Evolutionary conservation across 2,329 filamentous ascomycete species (phyloP), one percentile per base, ranked within the genome.

Genomic region (Alternaria gaisen): DNA sequence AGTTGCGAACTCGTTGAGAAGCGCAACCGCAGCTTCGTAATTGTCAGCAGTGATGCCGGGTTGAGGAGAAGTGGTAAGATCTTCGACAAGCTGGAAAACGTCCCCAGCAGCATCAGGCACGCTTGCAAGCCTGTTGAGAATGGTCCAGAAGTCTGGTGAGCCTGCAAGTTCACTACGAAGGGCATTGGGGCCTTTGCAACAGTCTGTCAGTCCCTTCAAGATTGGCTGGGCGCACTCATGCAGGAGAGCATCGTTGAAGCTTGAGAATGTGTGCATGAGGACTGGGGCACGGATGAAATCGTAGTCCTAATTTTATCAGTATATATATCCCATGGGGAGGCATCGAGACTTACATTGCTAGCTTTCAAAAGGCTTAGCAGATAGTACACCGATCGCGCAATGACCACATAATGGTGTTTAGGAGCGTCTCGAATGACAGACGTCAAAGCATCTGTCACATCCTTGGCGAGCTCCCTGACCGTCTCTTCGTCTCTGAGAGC

Each of bases 141-240:
- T 91, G 5, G 91, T 90, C 95, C 95, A 99, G 78, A 99, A 98
- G 74, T 99, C 95, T 0, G 95, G 95, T 18, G 94, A 98, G 14
- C 92, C 94, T 80, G 97, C 96, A 68, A 98, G 91, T 80, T 98
- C 94, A 68, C 92, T 97, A 58, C 92, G 89, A 28, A 99, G 82
- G 12, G 91, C 88, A 26, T 89, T 89, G 0, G 92, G 88, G 61
- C 91, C 88, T 53, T 90, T 88, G 67, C 97, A 91, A 71, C 94
- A 97, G 44, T 89, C 84, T 44, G 89, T 87, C 26, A 99, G 82
- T 0, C 94, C 94, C 70, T 91, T 90, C 18, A 97, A 83, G 1
- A 96, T 87, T 5, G 92, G 86, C 32, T 88, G 83, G 0, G 93
- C 90, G 16, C 92, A 90, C 76, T 91, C 91, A 54, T 90, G 88